Conservation (phyloP, 2,329 filamentous ascomycete genomes). For the Verticillium klebahnii region DNA sequence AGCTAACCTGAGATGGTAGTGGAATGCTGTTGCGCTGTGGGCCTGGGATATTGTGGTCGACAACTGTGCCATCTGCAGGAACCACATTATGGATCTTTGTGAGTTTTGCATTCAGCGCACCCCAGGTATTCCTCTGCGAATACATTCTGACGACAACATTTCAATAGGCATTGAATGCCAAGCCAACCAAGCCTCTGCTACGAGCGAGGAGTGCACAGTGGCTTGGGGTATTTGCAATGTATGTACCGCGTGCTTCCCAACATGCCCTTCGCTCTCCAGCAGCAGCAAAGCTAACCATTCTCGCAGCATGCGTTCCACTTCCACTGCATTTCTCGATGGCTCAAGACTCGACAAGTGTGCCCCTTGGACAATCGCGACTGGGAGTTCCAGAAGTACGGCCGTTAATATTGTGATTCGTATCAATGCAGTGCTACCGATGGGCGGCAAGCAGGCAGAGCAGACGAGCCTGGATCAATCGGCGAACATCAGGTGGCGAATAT, state of each 20-base stretch:
- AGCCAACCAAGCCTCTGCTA: conserved; percentile 95
- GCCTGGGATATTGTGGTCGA: conserved; percentile 99
- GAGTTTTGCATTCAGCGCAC: conserved; percentile 25
- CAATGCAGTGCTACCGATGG: not conserved
- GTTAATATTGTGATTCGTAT: conserved; percentile 27
- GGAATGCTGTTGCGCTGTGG: conserved; percentile 98
- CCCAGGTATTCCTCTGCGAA: not conserved
- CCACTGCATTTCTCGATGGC: conserved; percentile 98
- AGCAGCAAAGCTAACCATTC: conserved; percentile 25
- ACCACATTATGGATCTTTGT: conserved; percentile 99
- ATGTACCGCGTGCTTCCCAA: conserved; percentile 31
- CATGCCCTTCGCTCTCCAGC: not conserved
- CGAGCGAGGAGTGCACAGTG: conserved; percentile 96
- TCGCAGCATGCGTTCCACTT: conserved; percentile 96
- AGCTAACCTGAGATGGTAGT: conserved; percentile 48
- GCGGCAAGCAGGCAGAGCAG: conserved; percentile 19
- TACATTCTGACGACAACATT: not conserved
- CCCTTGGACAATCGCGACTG: conserved; percentile 97
- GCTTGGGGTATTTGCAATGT: conserved; percentile 99
- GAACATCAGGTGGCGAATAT: not conserved
- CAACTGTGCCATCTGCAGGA: conserved; percentile 98
- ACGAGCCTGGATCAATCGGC: not conserved
- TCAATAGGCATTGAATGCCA: conserved; percentile 87
- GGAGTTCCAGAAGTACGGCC: conserved; percentile 99
- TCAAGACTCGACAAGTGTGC: conserved; percentile 98